These are phyloP conservation scores for Phytophthora cryptogea DNA, from an alignment of 352 stramenopile genomes.

Conservation along the genomic window DNA sequence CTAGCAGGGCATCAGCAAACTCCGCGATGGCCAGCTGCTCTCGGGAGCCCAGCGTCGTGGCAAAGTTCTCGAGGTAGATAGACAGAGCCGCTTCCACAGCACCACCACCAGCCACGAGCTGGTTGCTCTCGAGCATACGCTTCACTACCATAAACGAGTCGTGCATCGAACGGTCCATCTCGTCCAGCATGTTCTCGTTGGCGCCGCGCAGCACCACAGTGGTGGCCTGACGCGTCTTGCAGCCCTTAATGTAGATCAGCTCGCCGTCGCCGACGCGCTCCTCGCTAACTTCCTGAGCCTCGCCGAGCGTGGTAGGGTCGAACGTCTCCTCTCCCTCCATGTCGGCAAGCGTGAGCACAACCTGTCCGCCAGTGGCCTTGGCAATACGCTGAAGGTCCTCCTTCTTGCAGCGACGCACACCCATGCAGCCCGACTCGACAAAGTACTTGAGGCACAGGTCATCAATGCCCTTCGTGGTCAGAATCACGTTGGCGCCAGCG, in stretches of 20 bases:
- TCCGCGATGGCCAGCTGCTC: constrained; percentile 99
- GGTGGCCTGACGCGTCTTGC: constrained; percentile 92
- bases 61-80: constrained; percentile 99
- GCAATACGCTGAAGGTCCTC: constrained; percentile 98
- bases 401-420: constrained; percentile 96
- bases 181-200: constrained; percentile 99
- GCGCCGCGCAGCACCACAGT: constrained; percentile 98
- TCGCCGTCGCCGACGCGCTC: constrained; percentile 98
- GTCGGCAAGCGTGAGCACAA: constrained; percentile 98
- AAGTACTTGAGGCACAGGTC: constrained; percentile 99
- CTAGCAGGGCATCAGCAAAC: constrained; percentile 98
- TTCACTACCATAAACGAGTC: constrained; percentile 99
- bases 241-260: constrained; percentile 98
- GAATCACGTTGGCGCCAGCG: constrained; percentile 97
- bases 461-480: constrained; percentile 99
- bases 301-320: constrained; percentile 92
- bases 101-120: constrained; percentile 97
- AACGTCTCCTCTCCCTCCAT: constrained; percentile 99
- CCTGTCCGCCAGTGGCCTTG: constrained; percentile 97
- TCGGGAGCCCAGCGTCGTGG: constrained; percentile 94
- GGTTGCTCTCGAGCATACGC: constrained; percentile 99
- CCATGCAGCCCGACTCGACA: constrained; percentile 97
- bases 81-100: constrained; percentile 97
- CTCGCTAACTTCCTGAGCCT: constrained; percentile 94
- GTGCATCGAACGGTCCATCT: constrained; percentile 99